A percentile compares a stretch with the other conserved stretches of the same genome.
Evolutionary conservation across 371 early-diverging fungal genomes (phyloP).

Genomic region (Zopfochytrium polystomum): DNA sequence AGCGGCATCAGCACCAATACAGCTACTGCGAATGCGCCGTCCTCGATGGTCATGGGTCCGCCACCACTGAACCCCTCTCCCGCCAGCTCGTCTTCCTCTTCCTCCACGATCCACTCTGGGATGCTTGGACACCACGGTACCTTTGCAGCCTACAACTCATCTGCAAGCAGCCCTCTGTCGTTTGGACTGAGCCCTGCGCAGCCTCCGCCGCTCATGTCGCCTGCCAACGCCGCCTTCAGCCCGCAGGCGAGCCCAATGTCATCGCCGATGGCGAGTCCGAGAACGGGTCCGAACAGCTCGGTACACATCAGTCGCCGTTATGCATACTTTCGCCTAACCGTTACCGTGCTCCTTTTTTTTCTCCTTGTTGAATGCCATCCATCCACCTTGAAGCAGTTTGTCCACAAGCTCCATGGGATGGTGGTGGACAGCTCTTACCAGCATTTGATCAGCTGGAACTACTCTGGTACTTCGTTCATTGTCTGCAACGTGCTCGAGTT

Average conservation of each 20-base stretch:
- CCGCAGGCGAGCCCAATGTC: conserved; percentile 17
- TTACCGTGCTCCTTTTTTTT: no score
- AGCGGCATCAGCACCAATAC: not conserved
- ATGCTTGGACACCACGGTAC: no score
- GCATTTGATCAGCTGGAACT: conserved; percentile 60
- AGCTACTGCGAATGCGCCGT: not conserved
- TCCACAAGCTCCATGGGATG: conserved; percentile 68
- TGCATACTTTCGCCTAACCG: conserved; percentile 58
- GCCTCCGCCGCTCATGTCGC: no score
- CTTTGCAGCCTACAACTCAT: no score
- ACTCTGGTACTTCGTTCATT: conserved; percentile 58
- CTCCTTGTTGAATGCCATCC: no score
- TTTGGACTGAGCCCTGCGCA: no score
- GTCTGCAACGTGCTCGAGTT: conserved; percentile 59
- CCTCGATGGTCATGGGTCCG: no score
- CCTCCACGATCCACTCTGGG: no score
- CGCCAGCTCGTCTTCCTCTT: no score
- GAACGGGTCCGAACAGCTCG: not conserved
- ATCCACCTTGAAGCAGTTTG: no score
- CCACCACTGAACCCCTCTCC: no score
- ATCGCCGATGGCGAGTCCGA: not conserved
- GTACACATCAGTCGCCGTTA: conserved; percentile 1
- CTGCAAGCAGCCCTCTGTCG: no score
- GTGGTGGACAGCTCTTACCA: conserved; percentile 57
- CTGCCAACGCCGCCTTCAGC: conserved; percentile 8